Conservation (phyloP, 2,329 filamentous ascomycete genomes). For the Penicillium expansum region DNA sequence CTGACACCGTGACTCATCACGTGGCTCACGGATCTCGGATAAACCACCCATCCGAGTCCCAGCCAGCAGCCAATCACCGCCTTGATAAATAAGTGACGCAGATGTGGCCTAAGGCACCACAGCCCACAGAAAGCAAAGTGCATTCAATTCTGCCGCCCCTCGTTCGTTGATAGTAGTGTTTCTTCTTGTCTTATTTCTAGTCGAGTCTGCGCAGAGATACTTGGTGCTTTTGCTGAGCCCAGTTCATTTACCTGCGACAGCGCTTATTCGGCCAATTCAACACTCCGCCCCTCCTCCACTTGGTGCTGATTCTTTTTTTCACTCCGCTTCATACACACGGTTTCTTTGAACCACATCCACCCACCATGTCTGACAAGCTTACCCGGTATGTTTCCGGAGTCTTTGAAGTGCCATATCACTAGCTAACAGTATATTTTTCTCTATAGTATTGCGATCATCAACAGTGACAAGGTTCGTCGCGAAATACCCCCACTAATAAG, state of each 20-base stretch:
- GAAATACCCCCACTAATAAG: constrained; percentile 31
- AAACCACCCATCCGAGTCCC: background rate
- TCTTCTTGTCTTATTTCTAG: constrained; percentile 12
- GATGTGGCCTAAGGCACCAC: constrained; percentile 22
- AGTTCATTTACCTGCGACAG: constrained; percentile 10
- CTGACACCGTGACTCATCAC: constrained; percentile 13
- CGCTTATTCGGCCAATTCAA: constrained; percentile 1
- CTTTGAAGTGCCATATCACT: background rate
- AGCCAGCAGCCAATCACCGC: constrained; percentile 18
- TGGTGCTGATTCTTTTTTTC: constrained; percentile 13
- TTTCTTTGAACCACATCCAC: constrained; percentile 23
- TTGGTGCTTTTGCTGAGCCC: constrained; percentile 22
- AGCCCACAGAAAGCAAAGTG: constrained; percentile 27
- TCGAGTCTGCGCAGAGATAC: constrained; percentile 23
- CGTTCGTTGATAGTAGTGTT: constrained; percentile 17
- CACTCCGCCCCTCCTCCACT: background rate
- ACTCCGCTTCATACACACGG: constrained; percentile 12
- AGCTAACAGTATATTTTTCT: constrained; percentile 16
- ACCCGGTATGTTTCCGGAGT: constrained; percentile 69
- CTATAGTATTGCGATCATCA: constrained; percentile 94
- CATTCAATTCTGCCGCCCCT: constrained; percentile 22
- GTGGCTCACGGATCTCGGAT: constrained; percentile 5
- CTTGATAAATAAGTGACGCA: constrained; percentile 19
- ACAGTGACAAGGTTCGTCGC: constrained; percentile 81
- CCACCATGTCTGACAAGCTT: constrained; percentile 84